Evolutionary conservation across 192 early-diverging fungal genomes (phyloP).

Genomic region (Linnemannia hyalina): DNA sequence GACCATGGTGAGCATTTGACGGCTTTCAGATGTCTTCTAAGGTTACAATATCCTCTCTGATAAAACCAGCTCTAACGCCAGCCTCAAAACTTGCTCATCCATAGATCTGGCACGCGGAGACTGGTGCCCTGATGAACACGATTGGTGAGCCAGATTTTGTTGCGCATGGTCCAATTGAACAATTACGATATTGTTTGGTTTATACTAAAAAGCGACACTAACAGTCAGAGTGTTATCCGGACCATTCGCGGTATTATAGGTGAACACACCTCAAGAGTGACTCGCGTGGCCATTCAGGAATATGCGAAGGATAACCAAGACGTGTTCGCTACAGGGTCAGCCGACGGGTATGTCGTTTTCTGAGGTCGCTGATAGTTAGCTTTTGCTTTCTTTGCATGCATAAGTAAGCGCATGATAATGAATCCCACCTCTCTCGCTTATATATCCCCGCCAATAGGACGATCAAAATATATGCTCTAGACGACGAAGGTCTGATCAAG

Average conservation of each 20-base stretch:
- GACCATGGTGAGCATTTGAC: slow-evolving; percentile 19
- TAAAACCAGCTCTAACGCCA: not conserved
- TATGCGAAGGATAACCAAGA: slow-evolving; percentile 10
- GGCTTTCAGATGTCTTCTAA: not conserved
- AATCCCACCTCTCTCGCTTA: not conserved
- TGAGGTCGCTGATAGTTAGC: not conserved
- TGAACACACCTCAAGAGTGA: slow-evolving; percentile 12
- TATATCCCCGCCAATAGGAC: not conserved
- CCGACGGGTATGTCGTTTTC: slow-evolving; percentile 16
- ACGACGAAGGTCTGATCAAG: slow-evolving; percentile 8
- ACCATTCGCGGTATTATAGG: not conserved
- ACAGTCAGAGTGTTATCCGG: too few species aligned
- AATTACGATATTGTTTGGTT: not conserved
- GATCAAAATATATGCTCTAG: slow-evolving; percentile 23
- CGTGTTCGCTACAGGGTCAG: slow-evolving; percentile 39
- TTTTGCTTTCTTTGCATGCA: not conserved
- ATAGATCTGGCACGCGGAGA: slow-evolving; percentile 45
- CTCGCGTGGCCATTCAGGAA: slow-evolving; percentile 23
- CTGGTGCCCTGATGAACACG: slow-evolving; percentile 4
- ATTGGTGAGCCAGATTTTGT: slow-evolving; percentile 6
- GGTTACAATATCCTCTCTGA: not conserved
- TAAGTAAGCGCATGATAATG: not conserved
- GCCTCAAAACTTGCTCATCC: too few species aligned
- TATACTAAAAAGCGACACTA: too few species aligned
- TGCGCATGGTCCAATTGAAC: not conserved